Percentiles rank a stretch among this genome's conserved stretches.
These are phyloP conservation scores for Penicillium waksmanii DNA, from an alignment of 495 filamentous ascomycete species.

Conservation along the genomic window DNA sequence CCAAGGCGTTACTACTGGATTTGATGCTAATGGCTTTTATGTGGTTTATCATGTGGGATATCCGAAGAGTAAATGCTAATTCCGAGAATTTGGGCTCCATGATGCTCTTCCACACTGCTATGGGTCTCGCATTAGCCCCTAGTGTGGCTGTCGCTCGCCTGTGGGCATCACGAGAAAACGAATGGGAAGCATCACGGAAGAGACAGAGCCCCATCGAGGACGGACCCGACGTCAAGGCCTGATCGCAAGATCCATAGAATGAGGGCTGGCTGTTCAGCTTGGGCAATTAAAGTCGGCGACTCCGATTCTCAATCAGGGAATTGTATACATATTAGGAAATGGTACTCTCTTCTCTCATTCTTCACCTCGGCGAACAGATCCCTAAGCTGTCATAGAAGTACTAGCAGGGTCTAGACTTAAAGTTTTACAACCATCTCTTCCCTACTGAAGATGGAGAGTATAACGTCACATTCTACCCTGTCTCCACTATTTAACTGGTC, in stretches of 20 bases:
- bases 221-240: neutral
- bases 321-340: slow-evolving; percentile 3
- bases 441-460: neutral
- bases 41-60: slow-evolving; percentile 11
- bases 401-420: neutral
- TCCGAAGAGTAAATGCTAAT: slow-evolving; percentile 8
- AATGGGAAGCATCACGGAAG: slow-evolving; percentile 5
- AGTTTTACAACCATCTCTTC: neutral
- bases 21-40: slow-evolving; percentile 3
- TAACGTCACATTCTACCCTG: slow-evolving; percentile 28
- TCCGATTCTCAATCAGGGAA: neutral
- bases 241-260: neutral
- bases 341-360: neutral
- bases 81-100: neutral
- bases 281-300: neutral
- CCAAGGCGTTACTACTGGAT: slow-evolving; percentile 4
- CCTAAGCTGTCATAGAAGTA: neutral
- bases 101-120: neutral
- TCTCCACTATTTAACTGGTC: slow-evolving; percentile 26
- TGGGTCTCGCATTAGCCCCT: slow-evolving; percentile 1
- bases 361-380: neutral
- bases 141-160: neutral
- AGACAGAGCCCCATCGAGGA: slow-evolving; percentile 1
- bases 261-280: neutral
- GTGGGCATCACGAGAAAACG: slow-evolving; percentile 5